These are phyloP conservation scores for Amanita jacksonii DNA, from an alignment of 768 basidiomycete genomes.

Conservation along the genomic window DNA sequence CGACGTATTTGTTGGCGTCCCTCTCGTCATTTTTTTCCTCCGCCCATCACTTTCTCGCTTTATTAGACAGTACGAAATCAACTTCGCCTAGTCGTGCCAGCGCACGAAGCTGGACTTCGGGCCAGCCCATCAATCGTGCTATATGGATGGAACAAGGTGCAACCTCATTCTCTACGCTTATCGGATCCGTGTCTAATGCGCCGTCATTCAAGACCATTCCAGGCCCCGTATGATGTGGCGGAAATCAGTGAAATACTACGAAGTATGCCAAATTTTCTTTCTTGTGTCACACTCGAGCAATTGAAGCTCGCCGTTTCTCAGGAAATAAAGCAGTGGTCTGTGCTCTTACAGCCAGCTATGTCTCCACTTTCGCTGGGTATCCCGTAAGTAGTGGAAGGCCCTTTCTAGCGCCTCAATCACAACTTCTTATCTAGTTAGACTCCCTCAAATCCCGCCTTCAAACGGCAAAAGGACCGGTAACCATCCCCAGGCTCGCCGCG, in stretches of 20 bases:
- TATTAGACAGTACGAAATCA: conserved; percentile 11
- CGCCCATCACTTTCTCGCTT: conserved; percentile 9
- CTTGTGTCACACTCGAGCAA: conserved; percentile 10
- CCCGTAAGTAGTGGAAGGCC: conserved; percentile 35
- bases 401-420: conserved; percentile 13
- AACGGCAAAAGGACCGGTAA: conserved; percentile 66
- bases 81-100: conserved; percentile 37
- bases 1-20: neutral
- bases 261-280: conserved; percentile 35
- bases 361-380: conserved; percentile 90
- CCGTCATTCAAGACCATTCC: conserved; percentile 34
- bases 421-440: conserved; percentile 51
- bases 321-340: conserved; percentile 85
- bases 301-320: conserved; percentile 21
- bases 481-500: conserved; percentile 61
- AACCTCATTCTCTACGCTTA: conserved; percentile 2
- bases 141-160: conserved; percentile 75
- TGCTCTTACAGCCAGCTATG: conserved; percentile 84
- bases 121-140: conserved; percentile 53
- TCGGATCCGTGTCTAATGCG: conserved; percentile 1
- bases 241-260: conserved; percentile 57
- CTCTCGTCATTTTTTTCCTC: conserved; percentile 8
- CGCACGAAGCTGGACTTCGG: conserved; percentile 67
- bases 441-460: conserved; percentile 91
- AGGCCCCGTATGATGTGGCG: conserved; percentile 53